Percentiles rank a stretch among this genome's conserved stretches.
Evolutionary conservation across 495 filamentous ascomycete species (phyloP).

Genomic region (Penicillium canescens): DNA sequence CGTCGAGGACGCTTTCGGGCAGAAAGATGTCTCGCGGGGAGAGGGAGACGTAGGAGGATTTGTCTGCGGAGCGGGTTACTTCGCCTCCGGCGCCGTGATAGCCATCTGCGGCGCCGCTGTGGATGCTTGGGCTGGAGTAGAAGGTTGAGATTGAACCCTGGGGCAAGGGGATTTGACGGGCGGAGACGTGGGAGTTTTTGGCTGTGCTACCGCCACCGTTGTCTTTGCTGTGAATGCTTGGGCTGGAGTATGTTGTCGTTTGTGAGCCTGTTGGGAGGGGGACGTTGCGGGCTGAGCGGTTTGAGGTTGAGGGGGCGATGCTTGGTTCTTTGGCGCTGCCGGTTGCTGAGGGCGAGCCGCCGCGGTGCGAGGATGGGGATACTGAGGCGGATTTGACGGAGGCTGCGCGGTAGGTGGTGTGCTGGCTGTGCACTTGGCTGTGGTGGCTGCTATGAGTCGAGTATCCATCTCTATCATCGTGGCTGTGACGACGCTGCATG

Average conservation of each 20-base stretch:
- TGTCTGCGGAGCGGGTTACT: neutral
- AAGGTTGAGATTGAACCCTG: slow-evolving; percentile 15
- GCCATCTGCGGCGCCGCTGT: neutral
- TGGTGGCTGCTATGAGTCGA: slow-evolving; percentile 18
- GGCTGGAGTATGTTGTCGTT: slow-evolving; percentile 13
- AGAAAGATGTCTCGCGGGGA: slow-evolving; percentile 44
- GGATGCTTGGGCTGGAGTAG: slow-evolving; percentile 12
- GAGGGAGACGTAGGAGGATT: slow-evolving; percentile 30
- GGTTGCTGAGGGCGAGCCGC: neutral
- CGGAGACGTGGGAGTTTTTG: slow-evolving; percentile 7
- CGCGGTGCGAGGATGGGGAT: slow-evolving; percentile 7
- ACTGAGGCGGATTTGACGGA: slow-evolving; percentile 14
- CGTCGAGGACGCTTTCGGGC: slow-evolving; percentile 46
- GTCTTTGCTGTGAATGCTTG: slow-evolving; percentile 13
- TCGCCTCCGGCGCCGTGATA: too few species aligned
- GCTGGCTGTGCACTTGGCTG: slow-evolving; percentile 17
- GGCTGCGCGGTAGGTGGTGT: neutral
- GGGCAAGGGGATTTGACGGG: slow-evolving; percentile 15
- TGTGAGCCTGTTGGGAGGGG: slow-evolving; percentile 28
- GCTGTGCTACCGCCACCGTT: neutral
- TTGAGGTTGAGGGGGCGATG: slow-evolving; percentile 31
- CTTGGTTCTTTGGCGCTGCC: slow-evolving; percentile 13
- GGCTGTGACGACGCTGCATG: slow-evolving; percentile 20
- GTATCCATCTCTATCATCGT: slow-evolving; percentile 14
- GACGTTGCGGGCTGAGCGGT: slow-evolving; percentile 32